Evolutionary conservation across 2,329 filamentous ascomycete genomes (phyloP).

Genomic region (Trichoderma sp.): DNA sequence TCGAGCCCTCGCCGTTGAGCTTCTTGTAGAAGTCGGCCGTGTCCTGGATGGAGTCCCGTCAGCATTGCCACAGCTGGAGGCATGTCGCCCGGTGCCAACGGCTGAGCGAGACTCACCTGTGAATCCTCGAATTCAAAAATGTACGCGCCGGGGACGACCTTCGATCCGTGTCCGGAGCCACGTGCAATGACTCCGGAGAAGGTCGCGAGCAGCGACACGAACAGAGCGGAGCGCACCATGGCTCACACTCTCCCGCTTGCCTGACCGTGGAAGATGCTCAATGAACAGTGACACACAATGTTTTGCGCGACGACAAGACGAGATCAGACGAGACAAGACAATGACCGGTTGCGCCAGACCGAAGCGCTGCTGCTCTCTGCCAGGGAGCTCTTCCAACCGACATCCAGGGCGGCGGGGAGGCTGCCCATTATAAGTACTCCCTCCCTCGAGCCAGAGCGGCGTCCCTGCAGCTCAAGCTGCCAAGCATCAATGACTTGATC

Average conservation of each 20-base stretch:
- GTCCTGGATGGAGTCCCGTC: conserved; percentile 22
- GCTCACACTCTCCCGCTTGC: neutral
- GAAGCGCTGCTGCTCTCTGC: conserved; percentile 15
- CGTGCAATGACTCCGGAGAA: conserved; percentile 38
- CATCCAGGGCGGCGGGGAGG: conserved; percentile 3
- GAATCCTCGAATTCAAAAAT: conserved; percentile 57
- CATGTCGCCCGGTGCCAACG: neutral
- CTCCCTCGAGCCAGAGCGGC: neutral
- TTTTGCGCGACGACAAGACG: neutral
- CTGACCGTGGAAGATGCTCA: neutral
- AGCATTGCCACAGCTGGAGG: conserved; percentile 1
- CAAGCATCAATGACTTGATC: neutral
- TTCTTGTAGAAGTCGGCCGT: conserved; percentile 4
- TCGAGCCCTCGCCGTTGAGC: conserved; percentile 38
- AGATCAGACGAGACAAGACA: conserved; percentile 3
- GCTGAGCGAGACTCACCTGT: conserved; percentile 41
- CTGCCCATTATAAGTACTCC: conserved; percentile 12
- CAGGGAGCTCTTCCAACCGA: neutral
- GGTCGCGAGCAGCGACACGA: conserved; percentile 29
- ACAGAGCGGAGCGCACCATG: conserved; percentile 29
- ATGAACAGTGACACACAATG: neutral
- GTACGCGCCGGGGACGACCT: conserved; percentile 51
- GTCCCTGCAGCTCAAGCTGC: conserved; percentile 14
- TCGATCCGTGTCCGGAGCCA: conserved; percentile 15
- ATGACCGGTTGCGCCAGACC: conserved; percentile 7